A percentile compares a stretch with the other conserved stretches of the same genome.
Evolutionary conservation across 305 asterid genomes (phyloP).

Genomic region (Solanum chacoense): DNA sequence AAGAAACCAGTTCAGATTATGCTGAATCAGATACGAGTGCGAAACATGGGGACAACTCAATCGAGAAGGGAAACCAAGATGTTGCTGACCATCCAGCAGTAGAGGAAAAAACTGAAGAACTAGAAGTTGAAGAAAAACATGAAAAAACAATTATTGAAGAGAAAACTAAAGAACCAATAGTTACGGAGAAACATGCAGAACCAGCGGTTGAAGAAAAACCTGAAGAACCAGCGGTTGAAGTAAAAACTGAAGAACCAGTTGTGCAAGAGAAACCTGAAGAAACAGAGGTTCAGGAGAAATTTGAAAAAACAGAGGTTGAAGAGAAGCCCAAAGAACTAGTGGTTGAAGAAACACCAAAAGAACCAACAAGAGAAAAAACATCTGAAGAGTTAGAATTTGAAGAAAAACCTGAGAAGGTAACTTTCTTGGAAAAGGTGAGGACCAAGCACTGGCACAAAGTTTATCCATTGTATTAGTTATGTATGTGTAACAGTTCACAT

Average conservation of each 20-base stretch:
- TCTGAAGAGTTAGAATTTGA: background rate
- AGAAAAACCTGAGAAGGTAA: background rate
- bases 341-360: background rate
- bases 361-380: background rate
- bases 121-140: background rate
- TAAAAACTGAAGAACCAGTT: background rate
- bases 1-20: background rate
- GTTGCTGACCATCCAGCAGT: background rate
- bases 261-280: background rate
- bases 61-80: conserved; percentile 5
- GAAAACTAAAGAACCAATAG: background rate
- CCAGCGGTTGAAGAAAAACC: background rate
- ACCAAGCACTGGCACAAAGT: background rate
- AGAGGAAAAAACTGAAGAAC: background rate
- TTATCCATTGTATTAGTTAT: background rate
- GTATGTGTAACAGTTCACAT: background rate
- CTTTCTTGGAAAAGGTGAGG: background rate
- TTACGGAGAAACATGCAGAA: background rate
- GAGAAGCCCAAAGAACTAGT: background rate
- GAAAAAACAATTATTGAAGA: background rate
- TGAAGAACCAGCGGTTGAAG: background rate
- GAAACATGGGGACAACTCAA: background rate
- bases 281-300: background rate
- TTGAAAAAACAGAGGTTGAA: background rate
- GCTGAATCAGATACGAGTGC: background rate